Evolutionary conservation across 495 filamentous ascomycete genomes (phyloP), one percentile per base, ranked within the genome.

Genomic region (Rhizodiscina lignyota): DNA sequence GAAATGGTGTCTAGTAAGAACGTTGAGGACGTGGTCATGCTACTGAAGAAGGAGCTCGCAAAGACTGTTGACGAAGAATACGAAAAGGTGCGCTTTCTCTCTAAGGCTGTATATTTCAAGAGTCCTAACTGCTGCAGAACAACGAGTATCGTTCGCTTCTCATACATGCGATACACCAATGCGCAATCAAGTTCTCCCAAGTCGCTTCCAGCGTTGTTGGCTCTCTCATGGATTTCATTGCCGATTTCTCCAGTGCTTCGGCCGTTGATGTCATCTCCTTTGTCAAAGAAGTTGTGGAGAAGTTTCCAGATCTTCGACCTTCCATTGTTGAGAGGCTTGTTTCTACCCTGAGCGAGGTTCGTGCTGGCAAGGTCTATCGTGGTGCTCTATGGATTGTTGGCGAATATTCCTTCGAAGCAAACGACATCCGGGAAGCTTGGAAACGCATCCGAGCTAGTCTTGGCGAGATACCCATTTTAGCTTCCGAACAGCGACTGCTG

Each of bases 1-100:
- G 86, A 94, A 44, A 94, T 99, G 89, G 83, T 96, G 10, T 86
- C 85, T 0, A 93, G 84, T 71, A 93, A 92, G 66, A 99, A 99
- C 44, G 87, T 97, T 4, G 89, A 96, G 52, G 91, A 96, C 48
- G 91, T 96, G 15, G 81, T 96, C 18, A 72, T 94, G 56, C 68
- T 99, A 1, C 67, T 99, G 21, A 96, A 96, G 62, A 96, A 94
- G 53, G 91, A 99, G 57, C 74, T 99, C 29, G 74, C 82, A 27
- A 96, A 94, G 67, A 96, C 91, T 0, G 80, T 96, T 23, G 87
- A 99, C 54, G 87, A 96, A 60, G 83, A 94, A 54, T 94, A 94
- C 61, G 91, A 99, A 61, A 94, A 94, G 63, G 69, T 71, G 57
- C 22, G 40, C 23, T 15, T 30, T 18, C 15, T 4, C 18, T 19